phyloP scores from a whole-genome alignment of 1,284 basidiomycete genomes.

The Apiotrichum sp. region DNA sequence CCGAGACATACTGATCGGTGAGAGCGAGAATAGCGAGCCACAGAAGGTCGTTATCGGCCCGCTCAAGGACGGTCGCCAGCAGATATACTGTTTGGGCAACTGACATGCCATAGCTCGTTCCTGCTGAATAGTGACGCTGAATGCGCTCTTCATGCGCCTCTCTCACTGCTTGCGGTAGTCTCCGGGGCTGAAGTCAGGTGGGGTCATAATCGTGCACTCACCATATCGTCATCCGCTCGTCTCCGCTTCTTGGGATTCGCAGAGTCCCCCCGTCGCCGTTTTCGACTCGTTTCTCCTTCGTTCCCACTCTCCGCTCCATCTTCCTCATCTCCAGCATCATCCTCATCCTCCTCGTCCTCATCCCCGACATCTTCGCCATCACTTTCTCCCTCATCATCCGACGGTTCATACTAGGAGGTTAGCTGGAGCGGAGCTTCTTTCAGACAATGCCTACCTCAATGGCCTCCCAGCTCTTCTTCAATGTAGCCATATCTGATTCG shows the following conservation, averaged over 20 bases:
- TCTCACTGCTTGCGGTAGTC: slow-evolving; percentile 65
- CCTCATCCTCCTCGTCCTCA: slow-evolving; percentile 46
- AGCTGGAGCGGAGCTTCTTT: neutral
- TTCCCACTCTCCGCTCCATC: slow-evolving; percentile 30
- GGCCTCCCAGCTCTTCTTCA: slow-evolving; percentile 54
- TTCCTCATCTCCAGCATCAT: slow-evolving; percentile 11
- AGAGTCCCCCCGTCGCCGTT: slow-evolving; percentile 50
- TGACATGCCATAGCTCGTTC: slow-evolving; percentile 83
- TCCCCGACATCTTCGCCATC: slow-evolving; percentile 49
- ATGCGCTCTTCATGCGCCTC: slow-evolving; percentile 59
- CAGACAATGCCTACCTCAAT: slow-evolving; percentile 57
- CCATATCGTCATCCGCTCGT: slow-evolving; percentile 26
- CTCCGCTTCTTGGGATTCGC: slow-evolving; percentile 22
- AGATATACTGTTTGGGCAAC: slow-evolving; percentile 84
- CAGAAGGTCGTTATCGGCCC: slow-evolving; percentile 85
- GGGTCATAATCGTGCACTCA: slow-evolving; percentile 5
- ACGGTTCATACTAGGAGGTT: slow-evolving; percentile 30
- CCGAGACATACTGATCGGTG: slow-evolving; percentile 84
- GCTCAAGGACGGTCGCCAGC: slow-evolving; percentile 78
- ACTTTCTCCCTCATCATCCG: slow-evolving; percentile 44
- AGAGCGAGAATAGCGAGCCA: slow-evolving; percentile 94
- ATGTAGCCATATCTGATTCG: slow-evolving; percentile 54
- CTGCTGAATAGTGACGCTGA: slow-evolving; percentile 75
- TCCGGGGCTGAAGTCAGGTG: slow-evolving; percentile 39
- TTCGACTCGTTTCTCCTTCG: slow-evolving; percentile 27